Evolutionary conservation across 805 yeast genomes (phyloP), one percentile per base, ranked within the genome.

Genomic region (Saccharomycopsis vini): DNA sequence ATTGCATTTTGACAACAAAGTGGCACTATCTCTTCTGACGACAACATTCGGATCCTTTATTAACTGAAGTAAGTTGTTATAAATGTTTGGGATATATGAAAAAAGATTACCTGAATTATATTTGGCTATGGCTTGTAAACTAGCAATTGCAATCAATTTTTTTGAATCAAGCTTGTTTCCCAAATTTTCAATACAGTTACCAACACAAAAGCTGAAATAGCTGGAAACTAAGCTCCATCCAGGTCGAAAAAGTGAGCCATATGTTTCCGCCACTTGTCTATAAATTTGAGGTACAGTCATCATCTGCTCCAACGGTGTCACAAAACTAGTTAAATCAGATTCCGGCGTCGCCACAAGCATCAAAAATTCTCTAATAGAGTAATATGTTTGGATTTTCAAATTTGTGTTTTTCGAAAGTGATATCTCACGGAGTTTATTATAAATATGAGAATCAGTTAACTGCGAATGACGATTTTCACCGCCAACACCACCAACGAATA

Each of bases 1-100:
- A 66, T 47, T 65, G 55, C 54, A 67, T 55, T 47, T 66, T 69
- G 40, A 63, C 50, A 6, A 64, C 52, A 40, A 67, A 51, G 19
- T 60, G 3, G 44, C 45, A 12, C 45, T 36, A 16, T 45, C 46
- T 26, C 34, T 42, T 32, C 52, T 30, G 13, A 49, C 36, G 5
- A 34, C 24, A 5, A 46, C 7, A 18, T 26, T 37, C 3, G 50
- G 12, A 31, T 49, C 52, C 16, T 38, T 39, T n/a, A 49, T 33
- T 16, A n/a, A n/a, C n/a, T n/a, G n/a, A n/a, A n/a, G n/a, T n/a
- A n/a, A n/a, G n/a, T n/a, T n/a, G n/a, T n/a, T n/a, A n/a, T n/a
- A 38, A 12, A 49, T 43, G 18, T 31, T 35, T 9, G 40, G 42
- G 18, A 43, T 43, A 21, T 39, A 42, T 4, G 41, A 32, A 15